Evolutionary conservation across 495 filamentous ascomycete genomes (phyloP), one percentile per base, ranked within the genome.

Genomic region (Ascodesmis nigricans): DNA sequence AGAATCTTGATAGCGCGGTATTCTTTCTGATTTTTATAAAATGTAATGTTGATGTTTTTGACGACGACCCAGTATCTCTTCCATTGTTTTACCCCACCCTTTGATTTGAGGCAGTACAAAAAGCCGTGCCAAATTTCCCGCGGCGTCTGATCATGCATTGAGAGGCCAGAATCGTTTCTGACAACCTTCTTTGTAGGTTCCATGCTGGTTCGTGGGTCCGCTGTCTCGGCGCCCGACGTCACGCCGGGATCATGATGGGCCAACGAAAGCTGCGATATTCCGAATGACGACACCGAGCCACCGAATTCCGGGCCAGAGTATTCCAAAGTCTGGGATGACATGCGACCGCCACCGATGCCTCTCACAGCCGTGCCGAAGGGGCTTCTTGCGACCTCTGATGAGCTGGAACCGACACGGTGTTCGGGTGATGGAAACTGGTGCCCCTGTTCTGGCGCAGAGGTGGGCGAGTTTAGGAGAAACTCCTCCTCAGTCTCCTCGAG

Each of bases 1-100:
- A 93, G 61, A 45, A 97, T 74, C 34, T 82, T 73, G 38, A 75
- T 58, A 2, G 84, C 78, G 11, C 76, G 75, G 53, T 93, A 93
- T 58, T 97, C 87, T 54, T 73, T 61, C 28, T 90, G 82, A 46
- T 83, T 73, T 55, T 93, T 95, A 59, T 97, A 95, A 14, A 95
- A 69, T 4, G 80, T 77, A 30, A 95, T 55, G 34, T 78, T 78
- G 39, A 76, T 74, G 0, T 81, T 73, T 21, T 83, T 76, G n/a
- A 95, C 58, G 0, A 97, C 87, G 0, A 74, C 73, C 87, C 87
- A 97, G 21, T 78, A 62, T 41, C 78, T 75, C 60, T 91, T 93
- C 87, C 87, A 97, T 47, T 87, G 78, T 21, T 75, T 71, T 24
- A 97, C 73, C 4, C 78, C 78, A n/a, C 75, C 64, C 45, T 82